phyloP scores from a whole-genome alignment of 345 rosid genomes.

The Ailanthus altissimus region DNA sequence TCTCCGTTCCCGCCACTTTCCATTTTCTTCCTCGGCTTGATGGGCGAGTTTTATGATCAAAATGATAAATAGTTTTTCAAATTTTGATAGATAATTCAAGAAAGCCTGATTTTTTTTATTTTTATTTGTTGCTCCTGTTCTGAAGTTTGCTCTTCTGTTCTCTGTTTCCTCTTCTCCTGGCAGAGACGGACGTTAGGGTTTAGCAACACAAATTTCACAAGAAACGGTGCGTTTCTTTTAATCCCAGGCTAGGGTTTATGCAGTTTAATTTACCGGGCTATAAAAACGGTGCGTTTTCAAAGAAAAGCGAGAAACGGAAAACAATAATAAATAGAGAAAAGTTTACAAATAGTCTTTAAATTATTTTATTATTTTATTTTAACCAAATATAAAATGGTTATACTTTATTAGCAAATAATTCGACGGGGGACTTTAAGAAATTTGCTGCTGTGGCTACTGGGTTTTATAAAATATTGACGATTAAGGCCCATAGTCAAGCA shows the following conservation, averaged over 20 bases:
- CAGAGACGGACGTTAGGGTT: neutral
- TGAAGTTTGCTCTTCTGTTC: no score
- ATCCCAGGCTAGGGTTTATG: neutral
- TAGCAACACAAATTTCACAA: neutral
- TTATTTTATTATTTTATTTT: no score
- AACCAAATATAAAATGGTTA: no score
- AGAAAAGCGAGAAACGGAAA: neutral
- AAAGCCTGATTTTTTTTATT: neutral
- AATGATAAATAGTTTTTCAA: neutral
- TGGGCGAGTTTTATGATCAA: neutral
- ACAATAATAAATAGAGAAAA: neutral
- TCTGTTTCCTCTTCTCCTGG: neutral
- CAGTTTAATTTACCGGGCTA: neutral
- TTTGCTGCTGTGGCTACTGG: no score
- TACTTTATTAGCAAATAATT: no score
- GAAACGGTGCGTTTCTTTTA: neutral
- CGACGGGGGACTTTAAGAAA: no score
- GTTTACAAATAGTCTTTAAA: no score
- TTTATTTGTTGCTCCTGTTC: no score
- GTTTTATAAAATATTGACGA: no score
- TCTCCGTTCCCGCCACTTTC: conserved; percentile 38
- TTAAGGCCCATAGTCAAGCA: no score
- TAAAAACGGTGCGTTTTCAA: neutral
- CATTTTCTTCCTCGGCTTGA: conserved; percentile 21
- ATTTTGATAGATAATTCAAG: neutral